phyloP scores from a whole-genome alignment of 768 basidiomycete genomes.

The Asterophora lycoperdoides region DNA sequence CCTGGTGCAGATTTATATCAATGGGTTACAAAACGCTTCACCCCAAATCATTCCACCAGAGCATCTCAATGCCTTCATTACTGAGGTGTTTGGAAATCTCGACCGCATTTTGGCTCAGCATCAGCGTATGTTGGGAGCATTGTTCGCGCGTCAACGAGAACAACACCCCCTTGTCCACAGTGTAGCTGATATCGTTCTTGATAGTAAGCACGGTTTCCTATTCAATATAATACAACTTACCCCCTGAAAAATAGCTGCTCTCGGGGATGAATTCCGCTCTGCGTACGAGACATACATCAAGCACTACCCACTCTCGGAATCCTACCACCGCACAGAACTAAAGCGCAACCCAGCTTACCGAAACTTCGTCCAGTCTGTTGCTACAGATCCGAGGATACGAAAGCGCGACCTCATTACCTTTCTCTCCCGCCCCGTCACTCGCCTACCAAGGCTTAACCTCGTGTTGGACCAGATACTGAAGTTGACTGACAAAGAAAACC shows the following conservation, averaged over 20 bases:
- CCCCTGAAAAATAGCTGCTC: constrained; percentile 31
- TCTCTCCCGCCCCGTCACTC: constrained; percentile 81
- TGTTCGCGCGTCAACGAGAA: constrained; percentile 80
- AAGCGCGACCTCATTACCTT: constrained; percentile 80
- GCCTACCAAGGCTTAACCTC: constrained; percentile 77
- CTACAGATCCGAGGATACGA: constrained; percentile 59
- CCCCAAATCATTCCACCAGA: constrained; percentile 63
- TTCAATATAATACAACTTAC: not conserved
- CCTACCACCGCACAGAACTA: constrained; percentile 73
- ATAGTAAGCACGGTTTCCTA: constrained; percentile 42
- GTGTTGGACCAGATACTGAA: constrained; percentile 69
- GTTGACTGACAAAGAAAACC: constrained; percentile 53
- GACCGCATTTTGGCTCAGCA: constrained; percentile 64
- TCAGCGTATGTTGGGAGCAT: constrained; percentile 58
- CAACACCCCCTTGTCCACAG: constrained; percentile 81
- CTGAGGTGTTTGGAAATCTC: constrained; percentile 83
- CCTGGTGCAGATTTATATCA: constrained; percentile 60
- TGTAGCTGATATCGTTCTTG: constrained; percentile 81
- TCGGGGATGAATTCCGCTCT: constrained; percentile 48
- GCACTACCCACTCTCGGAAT: constrained; percentile 84
- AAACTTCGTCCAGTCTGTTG: constrained; percentile 57
- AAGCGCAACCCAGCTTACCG: constrained; percentile 65
- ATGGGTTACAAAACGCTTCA: constrained; percentile 52
- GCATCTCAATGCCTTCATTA: constrained; percentile 60
- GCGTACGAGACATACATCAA: constrained; percentile 83